These are phyloP conservation scores for Botrytis pseudocinerea DNA, from an alignment of 2,329 filamentous ascomycete genomes.

Conservation along the genomic window DNA sequence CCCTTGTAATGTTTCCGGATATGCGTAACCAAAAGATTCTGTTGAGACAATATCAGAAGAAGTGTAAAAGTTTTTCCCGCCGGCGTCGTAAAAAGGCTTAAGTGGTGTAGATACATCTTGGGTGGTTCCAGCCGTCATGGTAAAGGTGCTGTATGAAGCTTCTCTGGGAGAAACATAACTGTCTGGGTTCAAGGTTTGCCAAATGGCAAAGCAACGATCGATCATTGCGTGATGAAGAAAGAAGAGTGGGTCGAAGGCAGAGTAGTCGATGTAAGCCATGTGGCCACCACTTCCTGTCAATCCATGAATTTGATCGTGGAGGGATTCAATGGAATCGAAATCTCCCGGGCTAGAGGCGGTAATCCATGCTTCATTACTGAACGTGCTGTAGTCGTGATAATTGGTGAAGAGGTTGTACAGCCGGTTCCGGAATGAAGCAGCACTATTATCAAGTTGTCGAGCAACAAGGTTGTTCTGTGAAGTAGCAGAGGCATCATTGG, in stretches of 20 bases:
- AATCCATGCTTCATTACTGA: slow-evolving; percentile 69
- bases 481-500: slow-evolving; percentile 44
- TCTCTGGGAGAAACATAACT: slow-evolving; percentile 41
- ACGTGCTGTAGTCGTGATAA: slow-evolving; percentile 66
- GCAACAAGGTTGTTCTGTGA: slow-evolving; percentile 63
- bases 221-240: slow-evolving; percentile 57
- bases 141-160: slow-evolving; percentile 42
- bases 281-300: slow-evolving; percentile 55
- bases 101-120: slow-evolving; percentile 42
- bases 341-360: slow-evolving; percentile 45
- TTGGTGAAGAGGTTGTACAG: slow-evolving; percentile 67
- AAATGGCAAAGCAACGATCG: slow-evolving; percentile 58
- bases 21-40: slow-evolving; percentile 34
- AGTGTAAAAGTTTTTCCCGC: slow-evolving; percentile 48
- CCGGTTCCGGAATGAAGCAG: slow-evolving; percentile 58
- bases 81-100: slow-evolving; percentile 41
- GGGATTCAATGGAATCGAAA: slow-evolving; percentile 64
- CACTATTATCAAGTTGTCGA: slow-evolving; percentile 52
- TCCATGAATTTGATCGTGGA: slow-evolving; percentile 66
- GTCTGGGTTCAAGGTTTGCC: slow-evolving; percentile 48
- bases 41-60: slow-evolving; percentile 31
- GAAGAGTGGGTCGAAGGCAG: slow-evolving; percentile 51
- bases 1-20: slow-evolving; percentile 45
- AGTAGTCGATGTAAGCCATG: slow-evolving; percentile 47
- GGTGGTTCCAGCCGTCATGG: slow-evolving; percentile 27